These are phyloP conservation scores for Lichenothelia convexa DNA, from an alignment of 495 filamentous ascomycete genomes.

Conservation along the genomic window DNA sequence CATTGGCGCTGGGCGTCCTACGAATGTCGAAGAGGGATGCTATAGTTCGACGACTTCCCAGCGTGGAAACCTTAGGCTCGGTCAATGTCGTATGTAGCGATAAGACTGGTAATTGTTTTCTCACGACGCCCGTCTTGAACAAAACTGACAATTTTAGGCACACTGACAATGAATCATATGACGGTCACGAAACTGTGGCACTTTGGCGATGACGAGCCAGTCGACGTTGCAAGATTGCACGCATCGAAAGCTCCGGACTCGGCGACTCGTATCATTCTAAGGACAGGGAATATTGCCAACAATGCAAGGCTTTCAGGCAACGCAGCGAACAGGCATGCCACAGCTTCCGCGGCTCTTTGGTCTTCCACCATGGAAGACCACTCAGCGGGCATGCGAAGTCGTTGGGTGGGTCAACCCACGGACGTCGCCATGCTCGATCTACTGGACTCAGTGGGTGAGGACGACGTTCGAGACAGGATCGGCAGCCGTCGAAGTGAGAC, in stretches of 20 bases:
- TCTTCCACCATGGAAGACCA: conserved; percentile 53
- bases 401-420: conserved; percentile 94
- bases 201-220: conserved; percentile 49
- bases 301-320: conserved; percentile 61
- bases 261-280: conserved; percentile 58
- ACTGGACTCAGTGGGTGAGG: conserved; percentile 71
- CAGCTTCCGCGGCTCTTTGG: conserved; percentile 51
- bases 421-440: conserved; percentile 91
- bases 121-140: not conserved
- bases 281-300: conserved; percentile 91
- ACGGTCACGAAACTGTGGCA: conserved; percentile 95
- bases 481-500: conserved; percentile 63
- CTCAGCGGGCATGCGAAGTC: conserved; percentile 45
- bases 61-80: conserved; percentile 92
- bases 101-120: conserved; percentile 49
- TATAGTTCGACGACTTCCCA: conserved; percentile 86
- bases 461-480: conserved; percentile 73
- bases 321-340: conserved; percentile 40
- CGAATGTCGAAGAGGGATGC: conserved; percentile 87
- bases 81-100: conserved; percentile 98
- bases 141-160: conserved; percentile 31
- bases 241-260: conserved; percentile 44
- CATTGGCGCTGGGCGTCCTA: conserved; percentile 80
- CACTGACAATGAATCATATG: conserved; percentile 94
- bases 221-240: conserved; percentile 58